Conservation (phyloP, 345 rosid genomes). For the Odontarrhena argentea region DNA sequence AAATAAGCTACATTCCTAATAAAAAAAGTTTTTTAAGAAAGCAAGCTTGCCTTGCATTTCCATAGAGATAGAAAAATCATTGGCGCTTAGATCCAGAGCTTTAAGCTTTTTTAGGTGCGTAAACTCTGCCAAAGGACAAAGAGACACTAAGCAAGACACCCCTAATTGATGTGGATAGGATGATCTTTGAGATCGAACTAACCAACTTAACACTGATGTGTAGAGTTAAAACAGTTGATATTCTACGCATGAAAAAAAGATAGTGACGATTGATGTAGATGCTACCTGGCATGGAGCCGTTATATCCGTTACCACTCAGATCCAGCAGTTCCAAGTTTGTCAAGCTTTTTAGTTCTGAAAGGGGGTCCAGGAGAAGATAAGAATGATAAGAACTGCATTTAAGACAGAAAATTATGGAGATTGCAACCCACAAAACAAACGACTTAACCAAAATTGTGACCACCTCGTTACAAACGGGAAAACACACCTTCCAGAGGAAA, state of each 20-base stretch:
- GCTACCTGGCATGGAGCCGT: constrained; percentile 11
- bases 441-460: neutral
- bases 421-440: neutral
- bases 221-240: no score
- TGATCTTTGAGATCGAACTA: no score
- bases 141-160: no score
- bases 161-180: no score
- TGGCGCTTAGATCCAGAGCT: constrained; percentile 19
- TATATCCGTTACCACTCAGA: neutral
- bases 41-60: constrained; percentile 20
- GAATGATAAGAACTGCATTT: neutral
- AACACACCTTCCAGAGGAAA: constrained; percentile 4
- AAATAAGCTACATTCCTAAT: no score
- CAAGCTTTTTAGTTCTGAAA: constrained; percentile 1
- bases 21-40: no score
- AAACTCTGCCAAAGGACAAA: neutral
- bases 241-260: no score
- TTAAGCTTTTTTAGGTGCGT: neutral
- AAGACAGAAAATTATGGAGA: neutral
- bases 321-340: constrained; percentile 19
- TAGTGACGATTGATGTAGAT: no score
- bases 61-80: neutral
- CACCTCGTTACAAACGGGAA: no score
- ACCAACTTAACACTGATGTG: no score
- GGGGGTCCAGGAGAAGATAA: neutral